phyloP scores from a whole-genome alignment of 768 basidiomycete genomes.

The Boletus rufocinnamomeus region DNA sequence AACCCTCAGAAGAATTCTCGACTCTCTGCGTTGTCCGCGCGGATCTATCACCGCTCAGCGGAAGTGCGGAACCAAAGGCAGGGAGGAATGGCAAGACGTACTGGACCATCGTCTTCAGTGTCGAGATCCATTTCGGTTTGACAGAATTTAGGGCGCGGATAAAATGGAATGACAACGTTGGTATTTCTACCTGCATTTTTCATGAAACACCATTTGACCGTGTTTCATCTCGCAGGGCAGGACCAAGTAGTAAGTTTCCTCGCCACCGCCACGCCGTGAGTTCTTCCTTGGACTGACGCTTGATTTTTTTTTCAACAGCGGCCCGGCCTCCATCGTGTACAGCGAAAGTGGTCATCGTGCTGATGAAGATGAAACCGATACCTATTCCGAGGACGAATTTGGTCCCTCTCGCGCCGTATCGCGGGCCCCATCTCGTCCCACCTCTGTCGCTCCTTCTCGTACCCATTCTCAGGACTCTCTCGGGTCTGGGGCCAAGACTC shows the following conservation, averaged over 20 bases:
- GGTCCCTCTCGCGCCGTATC: conserved; percentile 35
- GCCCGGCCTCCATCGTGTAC: conserved; percentile 79
- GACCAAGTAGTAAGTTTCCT: conserved; percentile 64
- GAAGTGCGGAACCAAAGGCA: conserved; percentile 67
- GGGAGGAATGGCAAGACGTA: conserved; percentile 69
- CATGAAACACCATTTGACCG: conserved; percentile 1
- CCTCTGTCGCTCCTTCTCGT: conserved; percentile 53
- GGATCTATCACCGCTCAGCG: conserved; percentile 69
- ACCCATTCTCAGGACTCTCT: conserved; percentile 51
- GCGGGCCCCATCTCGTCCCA: conserved; percentile 42
- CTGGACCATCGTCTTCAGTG: conserved; percentile 83
- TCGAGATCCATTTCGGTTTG: conserved; percentile 81
- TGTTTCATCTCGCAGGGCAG: conserved; percentile 48
- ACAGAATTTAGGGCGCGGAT: conserved; percentile 83
- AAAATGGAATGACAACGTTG: conserved; percentile 78
- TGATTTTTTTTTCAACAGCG: conserved; percentile 43
- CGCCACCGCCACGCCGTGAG: neutral
- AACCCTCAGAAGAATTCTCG: conserved; percentile 60
- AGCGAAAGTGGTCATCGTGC: conserved; percentile 75
- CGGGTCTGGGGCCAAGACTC: conserved; percentile 35
- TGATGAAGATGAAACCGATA: conserved; percentile 72
- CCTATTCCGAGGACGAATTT: conserved; percentile 64
- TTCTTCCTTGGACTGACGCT: neutral
- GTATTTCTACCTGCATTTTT: conserved; percentile 25
- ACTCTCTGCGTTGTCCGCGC: conserved; percentile 79